Conservation (phyloP, 1,139 yeast species). For the Zhuliangozyma blackwelliae region DNA sequence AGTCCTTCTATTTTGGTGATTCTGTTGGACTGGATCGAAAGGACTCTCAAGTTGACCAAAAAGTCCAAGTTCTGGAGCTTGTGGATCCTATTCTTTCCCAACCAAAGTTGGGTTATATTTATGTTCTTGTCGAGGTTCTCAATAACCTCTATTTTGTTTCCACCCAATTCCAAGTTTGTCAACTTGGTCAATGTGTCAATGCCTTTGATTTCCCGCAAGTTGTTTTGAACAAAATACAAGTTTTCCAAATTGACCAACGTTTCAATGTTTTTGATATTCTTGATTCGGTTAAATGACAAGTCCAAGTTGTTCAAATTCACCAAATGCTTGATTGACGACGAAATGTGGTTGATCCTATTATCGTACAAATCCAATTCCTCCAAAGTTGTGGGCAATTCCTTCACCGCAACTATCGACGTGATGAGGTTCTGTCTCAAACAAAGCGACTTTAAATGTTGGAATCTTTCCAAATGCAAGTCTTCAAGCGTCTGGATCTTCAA, state of each 20-base stretch:
- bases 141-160: slow-evolving; percentile 70
- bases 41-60: slow-evolving; percentile 62
- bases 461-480: slow-evolving; percentile 59
- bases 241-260: slow-evolving; percentile 58
- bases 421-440: slow-evolving; percentile 84
- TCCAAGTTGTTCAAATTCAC: slow-evolving; percentile 61
- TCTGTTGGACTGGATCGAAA: slow-evolving; percentile 87
- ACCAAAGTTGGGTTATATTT: slow-evolving; percentile 76
- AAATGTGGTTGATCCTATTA: slow-evolving; percentile 84
- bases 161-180: slow-evolving; percentile 83
- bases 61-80: slow-evolving; percentile 59
- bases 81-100: slow-evolving; percentile 81
- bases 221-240: slow-evolving; percentile 85
- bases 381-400: slow-evolving; percentile 52
- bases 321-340: slow-evolving; percentile 60
- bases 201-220: slow-evolving; percentile 68
- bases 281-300: slow-evolving; percentile 85
- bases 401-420: slow-evolving; percentile 67
- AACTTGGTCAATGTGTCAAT: slow-evolving; percentile 56
- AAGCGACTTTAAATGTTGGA: slow-evolving; percentile 52
- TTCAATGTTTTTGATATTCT: slow-evolving; percentile 77
- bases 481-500: slow-evolving; percentile 66
- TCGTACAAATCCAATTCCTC: slow-evolving; percentile 89
- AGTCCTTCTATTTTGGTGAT: slow-evolving; percentile 78
- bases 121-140: slow-evolving; percentile 51